Percentiles rank a stretch among this genome's conserved stretches.
phyloP scores from a whole-genome alignment of 331 rosid species.

The Cucumis variabilis region DNA sequence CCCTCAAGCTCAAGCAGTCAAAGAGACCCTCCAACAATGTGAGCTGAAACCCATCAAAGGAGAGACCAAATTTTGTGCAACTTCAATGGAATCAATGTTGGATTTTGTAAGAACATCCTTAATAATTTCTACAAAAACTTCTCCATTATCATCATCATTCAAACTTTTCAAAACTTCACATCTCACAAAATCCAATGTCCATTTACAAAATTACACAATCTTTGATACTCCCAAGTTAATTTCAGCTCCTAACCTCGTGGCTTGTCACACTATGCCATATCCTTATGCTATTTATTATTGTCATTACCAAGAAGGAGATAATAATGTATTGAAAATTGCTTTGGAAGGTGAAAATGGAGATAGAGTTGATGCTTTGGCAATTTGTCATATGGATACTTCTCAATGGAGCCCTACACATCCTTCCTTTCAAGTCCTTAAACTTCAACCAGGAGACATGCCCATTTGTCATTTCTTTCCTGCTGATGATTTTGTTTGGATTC shows the following conservation, averaged over 20 bases:
- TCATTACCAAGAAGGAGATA: slow-evolving; percentile 62
- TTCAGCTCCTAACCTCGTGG: slow-evolving; percentile 62
- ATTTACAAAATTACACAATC: slow-evolving; percentile 68
- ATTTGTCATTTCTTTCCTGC: slow-evolving; percentile 88
- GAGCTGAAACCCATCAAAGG: slow-evolving; percentile 62
- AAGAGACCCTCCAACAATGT: slow-evolving; percentile 58
- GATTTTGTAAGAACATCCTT: slow-evolving; percentile 39
- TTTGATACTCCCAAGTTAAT: slow-evolving; percentile 47
- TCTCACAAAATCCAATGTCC: slow-evolving; percentile 47
- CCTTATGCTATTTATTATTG: slow-evolving; percentile 71
- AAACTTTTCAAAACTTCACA: slow-evolving; percentile 49
- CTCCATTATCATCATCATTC: not conserved
- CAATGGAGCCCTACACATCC: slow-evolving; percentile 65
- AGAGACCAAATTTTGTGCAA: slow-evolving; percentile 73
- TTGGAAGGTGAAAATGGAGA: slow-evolving; percentile 71
- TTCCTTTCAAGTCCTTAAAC: slow-evolving; percentile 59
- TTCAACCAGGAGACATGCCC: slow-evolving; percentile 53
- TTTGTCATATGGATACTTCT: slow-evolving; percentile 81
- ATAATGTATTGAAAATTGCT: slow-evolving; percentile 46
- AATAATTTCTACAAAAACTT: not conserved
- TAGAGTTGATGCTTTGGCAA: slow-evolving; percentile 60
- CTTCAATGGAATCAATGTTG: slow-evolving; percentile 76
- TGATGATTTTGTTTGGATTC: slow-evolving; percentile 67
- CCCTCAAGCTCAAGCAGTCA: slow-evolving; percentile 68
- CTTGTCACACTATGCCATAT: slow-evolving; percentile 82